These are phyloP conservation scores for Chalaropsis thielavioides DNA, from an alignment of 2,329 filamentous ascomycete species.

Conservation along the genomic window DNA sequence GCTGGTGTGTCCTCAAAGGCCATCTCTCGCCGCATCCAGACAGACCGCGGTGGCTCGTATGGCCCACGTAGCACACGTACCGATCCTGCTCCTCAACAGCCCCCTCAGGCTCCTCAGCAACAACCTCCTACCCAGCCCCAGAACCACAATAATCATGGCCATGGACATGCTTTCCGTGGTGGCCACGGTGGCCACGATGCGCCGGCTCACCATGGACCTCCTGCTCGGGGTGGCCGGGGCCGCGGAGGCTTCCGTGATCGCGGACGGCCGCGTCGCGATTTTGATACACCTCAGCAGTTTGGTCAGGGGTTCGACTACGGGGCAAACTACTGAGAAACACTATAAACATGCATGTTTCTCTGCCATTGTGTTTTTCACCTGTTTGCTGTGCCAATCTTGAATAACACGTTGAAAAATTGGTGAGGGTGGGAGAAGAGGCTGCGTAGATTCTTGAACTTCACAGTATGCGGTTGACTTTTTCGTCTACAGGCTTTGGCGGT, in stretches of 20 bases:
- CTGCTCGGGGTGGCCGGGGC: conserved; percentile 13
- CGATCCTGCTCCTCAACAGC: conserved; percentile 20
- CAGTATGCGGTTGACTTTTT: background rate
- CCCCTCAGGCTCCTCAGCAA: background rate
- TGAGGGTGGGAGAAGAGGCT: background rate
- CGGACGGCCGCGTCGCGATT: conserved; percentile 14
- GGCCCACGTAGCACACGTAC: conserved; percentile 48
- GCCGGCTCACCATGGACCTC: conserved; percentile 7
- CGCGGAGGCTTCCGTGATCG: conserved; percentile 16
- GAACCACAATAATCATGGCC: conserved; percentile 1
- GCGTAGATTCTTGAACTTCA: background rate
- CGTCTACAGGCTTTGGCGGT: too few species aligned
- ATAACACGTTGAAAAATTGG: background rate
- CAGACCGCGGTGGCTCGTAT: conserved; percentile 49
- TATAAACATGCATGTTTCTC: background rate
- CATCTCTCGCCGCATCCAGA: conserved; percentile 54
- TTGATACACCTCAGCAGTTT: conserved; percentile 17
- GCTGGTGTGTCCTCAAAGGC: conserved; percentile 93
- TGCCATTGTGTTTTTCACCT: background rate
- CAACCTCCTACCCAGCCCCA: conserved; percentile 10
- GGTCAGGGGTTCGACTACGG: conserved; percentile 17
- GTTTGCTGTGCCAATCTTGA: background rate
- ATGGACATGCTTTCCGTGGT: conserved; percentile 11
- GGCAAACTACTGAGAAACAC: conserved; percentile 13
- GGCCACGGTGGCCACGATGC: conserved; percentile 20